These are phyloP conservation scores for Ananas comosus DNA, from an alignment of 176 grass and related monocot genomes.

Conservation along the genomic window DNA sequence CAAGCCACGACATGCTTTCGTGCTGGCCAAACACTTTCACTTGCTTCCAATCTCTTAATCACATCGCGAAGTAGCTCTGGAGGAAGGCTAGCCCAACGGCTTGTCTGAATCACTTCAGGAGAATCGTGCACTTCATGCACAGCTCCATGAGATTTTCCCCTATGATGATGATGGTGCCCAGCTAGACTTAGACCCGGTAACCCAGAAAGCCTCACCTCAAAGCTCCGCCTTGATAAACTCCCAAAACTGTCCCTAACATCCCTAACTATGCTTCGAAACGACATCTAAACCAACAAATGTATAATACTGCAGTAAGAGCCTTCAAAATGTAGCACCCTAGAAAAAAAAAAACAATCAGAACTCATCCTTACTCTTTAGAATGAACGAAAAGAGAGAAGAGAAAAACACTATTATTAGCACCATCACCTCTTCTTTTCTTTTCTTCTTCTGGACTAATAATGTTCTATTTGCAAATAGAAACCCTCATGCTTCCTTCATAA, in stretches of 20 bases:
- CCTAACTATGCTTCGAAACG: constrained; percentile 57
- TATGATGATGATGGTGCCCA: constrained; percentile 25
- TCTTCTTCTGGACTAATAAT: background rate
- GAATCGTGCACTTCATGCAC: constrained; percentile 19
- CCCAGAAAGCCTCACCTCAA: constrained; percentile 60
- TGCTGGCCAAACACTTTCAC: constrained; percentile 65
- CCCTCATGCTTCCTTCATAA: background rate
- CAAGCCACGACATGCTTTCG: constrained; percentile 81
- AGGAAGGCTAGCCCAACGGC: constrained; percentile 52
- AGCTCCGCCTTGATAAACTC: constrained; percentile 58
- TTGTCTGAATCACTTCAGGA: constrained; percentile 28
- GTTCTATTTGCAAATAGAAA: background rate
- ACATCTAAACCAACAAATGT: constrained; percentile 31
- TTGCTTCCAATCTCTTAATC: constrained; percentile 60
- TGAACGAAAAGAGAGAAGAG: no score
- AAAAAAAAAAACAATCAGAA: no score
- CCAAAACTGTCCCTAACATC: constrained; percentile 76
- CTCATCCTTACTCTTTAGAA: no score
- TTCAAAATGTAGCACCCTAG: no score
- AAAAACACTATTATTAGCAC: no score
- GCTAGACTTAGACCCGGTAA: constrained; percentile 27
- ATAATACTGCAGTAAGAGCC: background rate
- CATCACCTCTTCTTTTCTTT: background rate
- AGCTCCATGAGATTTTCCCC: constrained; percentile 34
- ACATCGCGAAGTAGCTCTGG: constrained; percentile 73